These are phyloP conservation scores for Haplographium delicatum DNA, from an alignment of 495 filamentous ascomycete species.

Conservation along the genomic window DNA sequence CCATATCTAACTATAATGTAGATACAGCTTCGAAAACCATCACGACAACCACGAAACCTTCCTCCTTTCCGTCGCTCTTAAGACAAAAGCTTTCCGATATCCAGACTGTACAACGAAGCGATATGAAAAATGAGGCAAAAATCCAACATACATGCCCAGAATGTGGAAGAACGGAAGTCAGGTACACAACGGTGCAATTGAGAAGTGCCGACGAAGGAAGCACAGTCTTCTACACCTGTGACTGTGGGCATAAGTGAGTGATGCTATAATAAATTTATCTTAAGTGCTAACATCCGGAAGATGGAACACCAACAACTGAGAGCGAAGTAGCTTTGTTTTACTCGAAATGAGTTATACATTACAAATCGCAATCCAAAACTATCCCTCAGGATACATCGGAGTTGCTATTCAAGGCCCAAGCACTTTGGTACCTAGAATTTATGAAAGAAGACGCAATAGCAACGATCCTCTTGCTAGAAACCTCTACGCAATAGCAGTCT, in stretches of 20 bases:
- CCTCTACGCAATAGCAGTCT: slow-evolving; percentile 28
- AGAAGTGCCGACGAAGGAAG: slow-evolving; percentile 92
- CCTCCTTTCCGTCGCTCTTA: slow-evolving; percentile 81
- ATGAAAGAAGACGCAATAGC: not conserved
- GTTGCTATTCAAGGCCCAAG: slow-evolving; percentile 22
- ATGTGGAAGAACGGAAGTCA: slow-evolving; percentile 79
- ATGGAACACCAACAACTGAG: slow-evolving; percentile 57
- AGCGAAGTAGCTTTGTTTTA: no score
- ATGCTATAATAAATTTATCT: slow-evolving; percentile 14
- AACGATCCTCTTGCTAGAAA: not conserved
- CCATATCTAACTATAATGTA: slow-evolving; percentile 29
- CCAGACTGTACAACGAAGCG: slow-evolving; percentile 72
- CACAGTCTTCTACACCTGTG: slow-evolving; percentile 83
- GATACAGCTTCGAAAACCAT: slow-evolving; percentile 77
- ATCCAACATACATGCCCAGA: slow-evolving; percentile 66
- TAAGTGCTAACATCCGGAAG: slow-evolving; percentile 32
- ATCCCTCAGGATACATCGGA: no score
- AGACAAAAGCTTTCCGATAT: slow-evolving; percentile 80
- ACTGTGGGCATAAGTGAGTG: slow-evolving; percentile 77
- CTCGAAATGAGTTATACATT: no score
- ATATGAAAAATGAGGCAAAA: slow-evolving; percentile 70
- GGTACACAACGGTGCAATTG: slow-evolving; percentile 78
- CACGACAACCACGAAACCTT: slow-evolving; percentile 77
- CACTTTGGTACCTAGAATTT: slow-evolving; percentile 27
- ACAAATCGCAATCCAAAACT: no score